A percentile compares a stretch with the other conserved stretches of the same genome.
Conservation (phyloP, 345 rosid species). For the Adansonia digitata region DNA sequence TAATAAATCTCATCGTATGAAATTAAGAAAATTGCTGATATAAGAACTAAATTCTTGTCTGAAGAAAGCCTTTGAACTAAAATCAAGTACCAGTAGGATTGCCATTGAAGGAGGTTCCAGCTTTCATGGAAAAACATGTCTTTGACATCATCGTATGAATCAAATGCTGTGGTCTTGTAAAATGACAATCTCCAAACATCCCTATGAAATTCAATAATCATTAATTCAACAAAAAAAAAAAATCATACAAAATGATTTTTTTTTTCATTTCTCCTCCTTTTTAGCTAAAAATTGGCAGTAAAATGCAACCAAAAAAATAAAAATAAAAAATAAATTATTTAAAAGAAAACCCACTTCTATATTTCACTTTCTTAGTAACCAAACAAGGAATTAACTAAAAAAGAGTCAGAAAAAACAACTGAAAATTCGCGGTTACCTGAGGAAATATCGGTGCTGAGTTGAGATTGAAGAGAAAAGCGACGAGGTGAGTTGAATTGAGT, state of each 20-base stretch:
- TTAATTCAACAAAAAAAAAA: neutral
- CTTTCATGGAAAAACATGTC: constrained; percentile 30
- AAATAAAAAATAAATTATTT: neutral
- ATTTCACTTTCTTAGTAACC: neutral
- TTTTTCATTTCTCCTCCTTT: neutral
- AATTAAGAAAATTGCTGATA: neutral
- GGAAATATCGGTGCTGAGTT: neutral
- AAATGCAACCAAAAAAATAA: neutral
- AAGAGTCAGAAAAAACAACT: neutral
- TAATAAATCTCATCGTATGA: neutral
- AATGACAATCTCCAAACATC: constrained; percentile 19
- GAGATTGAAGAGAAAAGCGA: constrained; percentile 23
- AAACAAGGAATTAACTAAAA: neutral
- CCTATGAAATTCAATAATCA: constrained; percentile 7
- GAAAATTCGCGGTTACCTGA: neutral
- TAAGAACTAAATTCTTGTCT: neutral
- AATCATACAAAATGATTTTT: neutral
- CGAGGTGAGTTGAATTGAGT: constrained; percentile 16
- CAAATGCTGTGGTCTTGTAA: neutral
- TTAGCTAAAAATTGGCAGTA: neutral
- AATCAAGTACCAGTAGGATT: constrained; percentile 39
- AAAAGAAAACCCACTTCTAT: neutral
- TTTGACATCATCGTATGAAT: constrained; percentile 14
- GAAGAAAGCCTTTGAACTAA: neutral
- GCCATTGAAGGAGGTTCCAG: constrained; percentile 17